phyloP scores from a whole-genome alignment of 179 eudicot species.

The Camellia oleifera region DNA sequence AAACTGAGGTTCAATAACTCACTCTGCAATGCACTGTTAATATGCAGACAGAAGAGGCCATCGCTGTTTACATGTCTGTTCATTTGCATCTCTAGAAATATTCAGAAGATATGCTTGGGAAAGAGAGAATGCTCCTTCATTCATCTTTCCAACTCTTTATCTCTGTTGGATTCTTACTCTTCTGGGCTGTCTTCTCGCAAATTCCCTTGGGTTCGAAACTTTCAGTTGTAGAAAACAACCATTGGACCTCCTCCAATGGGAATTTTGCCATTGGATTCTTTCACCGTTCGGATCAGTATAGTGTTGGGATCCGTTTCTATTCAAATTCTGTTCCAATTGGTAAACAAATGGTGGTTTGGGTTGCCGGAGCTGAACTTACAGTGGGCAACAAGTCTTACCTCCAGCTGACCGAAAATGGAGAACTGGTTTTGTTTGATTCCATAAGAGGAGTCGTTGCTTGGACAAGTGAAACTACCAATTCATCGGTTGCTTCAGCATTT shows the following conservation, averaged over 20 bases:
- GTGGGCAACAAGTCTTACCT: conserved; percentile 49
- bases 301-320: conserved; percentile 49
- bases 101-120: conserved; percentile 23
- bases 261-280: conserved; percentile 64
- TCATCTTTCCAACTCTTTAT: conserved; percentile 21
- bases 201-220: conserved; percentile 58
- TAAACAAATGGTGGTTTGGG: conserved; percentile 50
- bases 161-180: conserved; percentile 29
- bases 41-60: conserved; percentile 21
- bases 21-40: background rate
- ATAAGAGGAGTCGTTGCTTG: conserved; percentile 33
- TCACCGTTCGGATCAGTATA: conserved; percentile 33
- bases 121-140: conserved; percentile 6
- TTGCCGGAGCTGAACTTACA: conserved; percentile 48
- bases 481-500: conserved; percentile 44
- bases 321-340: conserved; percentile 43
- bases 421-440: conserved; percentile 48
- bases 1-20: background rate
- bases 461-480: conserved; percentile 43
- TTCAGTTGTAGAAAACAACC: conserved; percentile 35
- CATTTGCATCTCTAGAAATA: conserved; percentile 7
- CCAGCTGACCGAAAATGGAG: conserved; percentile 40
- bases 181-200: conserved; percentile 31
- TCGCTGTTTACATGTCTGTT: background rate
- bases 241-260: conserved; percentile 61